A percentile compares a stretch with the other conserved stretches of the same genome.
These are phyloP conservation scores for Fonsecaea multimorphosa DNA, from an alignment of 2,329 filamentous ascomycete genomes.

Conservation along the genomic window DNA sequence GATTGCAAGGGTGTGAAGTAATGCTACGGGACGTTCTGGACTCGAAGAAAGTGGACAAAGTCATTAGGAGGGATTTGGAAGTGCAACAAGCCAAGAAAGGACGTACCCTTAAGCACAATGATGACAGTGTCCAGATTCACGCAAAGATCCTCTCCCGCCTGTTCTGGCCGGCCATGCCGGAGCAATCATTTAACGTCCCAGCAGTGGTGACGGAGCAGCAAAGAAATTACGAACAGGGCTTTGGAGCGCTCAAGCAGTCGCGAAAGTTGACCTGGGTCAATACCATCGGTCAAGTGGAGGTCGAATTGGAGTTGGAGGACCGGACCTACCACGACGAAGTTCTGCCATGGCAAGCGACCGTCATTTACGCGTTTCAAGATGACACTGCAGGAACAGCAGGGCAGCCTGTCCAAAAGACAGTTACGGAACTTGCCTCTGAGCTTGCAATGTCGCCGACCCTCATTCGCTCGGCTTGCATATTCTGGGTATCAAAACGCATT, in stretches of 20 bases:
- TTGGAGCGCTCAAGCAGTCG: slow-evolving; percentile 78
- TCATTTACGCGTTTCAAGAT: slow-evolving; percentile 81
- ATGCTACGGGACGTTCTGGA: slow-evolving; percentile 95
- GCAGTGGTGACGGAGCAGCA: slow-evolving; percentile 62
- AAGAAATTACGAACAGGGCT: slow-evolving; percentile 73
- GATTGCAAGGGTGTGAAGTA: slow-evolving; percentile 91
- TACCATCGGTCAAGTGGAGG: slow-evolving; percentile 76
- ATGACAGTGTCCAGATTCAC: slow-evolving; percentile 60
- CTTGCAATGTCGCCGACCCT: slow-evolving; percentile 63
- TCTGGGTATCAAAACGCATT: slow-evolving; percentile 67
- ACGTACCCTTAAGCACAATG: slow-evolving; percentile 1
- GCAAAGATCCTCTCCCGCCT: slow-evolving; percentile 88
- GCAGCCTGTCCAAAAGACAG: slow-evolving; percentile 46
- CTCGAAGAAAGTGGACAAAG: slow-evolving; percentile 73
- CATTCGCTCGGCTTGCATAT: slow-evolving; percentile 65
- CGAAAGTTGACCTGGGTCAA: slow-evolving; percentile 90
- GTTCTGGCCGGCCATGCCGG: slow-evolving; percentile 85
- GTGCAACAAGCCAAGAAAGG: slow-evolving; percentile 39
- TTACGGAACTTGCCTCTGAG: slow-evolving; percentile 53
- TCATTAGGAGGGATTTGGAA: slow-evolving; percentile 63
- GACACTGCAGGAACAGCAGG: slow-evolving; percentile 45
- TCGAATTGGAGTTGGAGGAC: slow-evolving; percentile 84
- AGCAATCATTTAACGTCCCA: slow-evolving; percentile 56
- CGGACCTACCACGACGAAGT: slow-evolving; percentile 72
- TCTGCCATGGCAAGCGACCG: slow-evolving; percentile 82